A percentile compares a stretch with the other conserved stretches of the same genome.
Evolutionary conservation across 208 protist species (phyloP).

Genomic region (Herpetomonas tarakana): DNA sequence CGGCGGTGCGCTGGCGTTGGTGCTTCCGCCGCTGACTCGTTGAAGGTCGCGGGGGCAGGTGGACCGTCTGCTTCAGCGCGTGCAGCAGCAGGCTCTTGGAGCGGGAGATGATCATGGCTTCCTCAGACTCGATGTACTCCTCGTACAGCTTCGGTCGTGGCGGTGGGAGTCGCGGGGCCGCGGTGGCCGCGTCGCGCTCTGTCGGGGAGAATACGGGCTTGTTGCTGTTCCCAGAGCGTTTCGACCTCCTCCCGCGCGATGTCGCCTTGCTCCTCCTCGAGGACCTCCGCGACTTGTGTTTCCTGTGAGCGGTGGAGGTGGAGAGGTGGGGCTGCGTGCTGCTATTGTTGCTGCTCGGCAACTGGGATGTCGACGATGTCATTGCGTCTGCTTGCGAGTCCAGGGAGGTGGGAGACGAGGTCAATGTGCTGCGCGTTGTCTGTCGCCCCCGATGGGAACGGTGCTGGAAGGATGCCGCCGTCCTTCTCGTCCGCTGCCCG

Average conservation of each 20-base stretch:
- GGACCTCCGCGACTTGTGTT: constrained; percentile 10
- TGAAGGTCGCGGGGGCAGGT: neutral
- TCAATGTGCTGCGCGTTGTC: neutral
- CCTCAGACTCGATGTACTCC: constrained; percentile 29
- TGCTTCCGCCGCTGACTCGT: too few relatives aligned
- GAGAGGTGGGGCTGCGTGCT: neutral
- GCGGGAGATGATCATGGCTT: constrained; percentile 61
- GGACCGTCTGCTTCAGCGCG: constrained; percentile 24
- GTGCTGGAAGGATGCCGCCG: neutral
- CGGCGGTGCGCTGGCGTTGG: too few relatives aligned
- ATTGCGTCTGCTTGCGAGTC: neutral
- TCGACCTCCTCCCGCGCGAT: neutral
- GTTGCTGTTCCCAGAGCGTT: neutral
- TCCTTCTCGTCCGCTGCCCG: neutral
- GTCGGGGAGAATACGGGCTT: neutral
- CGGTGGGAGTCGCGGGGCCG: neutral
- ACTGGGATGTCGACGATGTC: too few relatives aligned
- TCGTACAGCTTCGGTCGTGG: constrained; percentile 28
- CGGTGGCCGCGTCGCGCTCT: neutral
- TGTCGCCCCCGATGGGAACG: too few relatives aligned
- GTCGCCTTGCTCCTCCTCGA: constrained; percentile 10
- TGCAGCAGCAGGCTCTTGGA: constrained; percentile 54
- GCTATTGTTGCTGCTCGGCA: neutral
- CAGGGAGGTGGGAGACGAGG: neutral
- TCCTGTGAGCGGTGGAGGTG: neutral